Evolutionary conservation across 2,329 filamentous ascomycete genomes (phyloP).

Genomic region (Chrysosporium keratinophilum): DNA sequence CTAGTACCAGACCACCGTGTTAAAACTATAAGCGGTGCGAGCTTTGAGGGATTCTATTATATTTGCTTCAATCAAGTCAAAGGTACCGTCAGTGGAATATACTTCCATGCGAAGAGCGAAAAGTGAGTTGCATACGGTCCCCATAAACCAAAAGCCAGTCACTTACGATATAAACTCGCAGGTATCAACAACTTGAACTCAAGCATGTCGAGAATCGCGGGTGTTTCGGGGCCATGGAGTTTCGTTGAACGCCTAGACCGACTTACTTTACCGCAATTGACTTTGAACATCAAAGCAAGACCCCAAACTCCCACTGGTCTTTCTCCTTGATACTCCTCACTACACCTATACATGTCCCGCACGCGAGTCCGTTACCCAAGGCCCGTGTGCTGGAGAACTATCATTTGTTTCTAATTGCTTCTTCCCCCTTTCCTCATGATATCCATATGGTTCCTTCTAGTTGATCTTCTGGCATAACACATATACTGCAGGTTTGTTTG

Average conservation of each 20-base stretch:
- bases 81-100: constrained; percentile 82
- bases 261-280: not conserved
- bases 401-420: not conserved
- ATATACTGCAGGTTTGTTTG: not conserved
- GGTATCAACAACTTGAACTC: constrained; percentile 85
- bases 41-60: constrained; percentile 98
- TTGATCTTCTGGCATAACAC: not conserved
- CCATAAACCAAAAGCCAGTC: not conserved
- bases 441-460: constrained; percentile 5
- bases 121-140: constrained; percentile 52
- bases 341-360: too few relatives aligned
- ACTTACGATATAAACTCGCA: constrained; percentile 28
- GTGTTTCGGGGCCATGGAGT: constrained; percentile 78
- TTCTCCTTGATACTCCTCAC: not conserved
- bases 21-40: constrained; percentile 80
- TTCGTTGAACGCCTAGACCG: constrained; percentile 46
- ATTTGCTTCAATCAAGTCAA: constrained; percentile 94
- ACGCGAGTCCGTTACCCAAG: not conserved
- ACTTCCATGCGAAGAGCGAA: constrained; percentile 96
- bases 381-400: not conserved
- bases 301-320: not conserved
- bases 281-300: not conserved
- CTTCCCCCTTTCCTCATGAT: not conserved
- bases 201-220: constrained; percentile 78
- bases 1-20: constrained; percentile 91